Conservation (phyloP, 2,329 filamentous ascomycete species). For the Exophiala alcalophila region DNA sequence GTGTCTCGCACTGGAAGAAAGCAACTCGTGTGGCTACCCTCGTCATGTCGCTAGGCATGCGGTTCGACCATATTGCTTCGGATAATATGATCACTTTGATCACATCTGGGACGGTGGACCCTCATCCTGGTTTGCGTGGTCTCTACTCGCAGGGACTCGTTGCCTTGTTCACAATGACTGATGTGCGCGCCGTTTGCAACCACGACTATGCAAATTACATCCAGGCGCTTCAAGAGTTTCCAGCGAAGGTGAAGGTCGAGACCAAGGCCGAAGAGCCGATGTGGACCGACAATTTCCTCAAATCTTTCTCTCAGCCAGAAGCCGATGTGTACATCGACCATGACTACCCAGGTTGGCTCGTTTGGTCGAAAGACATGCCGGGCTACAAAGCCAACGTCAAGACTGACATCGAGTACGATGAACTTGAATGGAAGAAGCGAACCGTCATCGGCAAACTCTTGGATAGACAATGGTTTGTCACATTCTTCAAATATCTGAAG, state of each 20-base stretch:
- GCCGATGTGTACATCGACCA: conserved; percentile 87
- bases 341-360: conserved; percentile 93
- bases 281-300: conserved; percentile 77
- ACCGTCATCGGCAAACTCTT: conserved; percentile 76
- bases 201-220: conserved; percentile 88
- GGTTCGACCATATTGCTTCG: conserved; percentile 85
- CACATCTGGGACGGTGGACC: conserved; percentile 77
- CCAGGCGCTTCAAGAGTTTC: conserved; percentile 71
- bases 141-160: conserved; percentile 80
- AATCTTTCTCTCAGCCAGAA: conserved; percentile 70
- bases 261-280: conserved; percentile 71
- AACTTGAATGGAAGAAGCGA: conserved; percentile 70
- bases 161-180: conserved; percentile 76
- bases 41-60: conserved; percentile 81
- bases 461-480: conserved; percentile 79
- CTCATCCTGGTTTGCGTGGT: conserved; percentile 78
- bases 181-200: conserved; percentile 78
- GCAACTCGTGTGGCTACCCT: conserved; percentile 86
- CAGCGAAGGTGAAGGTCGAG: conserved; percentile 70
- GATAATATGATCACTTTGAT: conserved; percentile 79
- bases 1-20: conserved; percentile 91
- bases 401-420: conserved; percentile 70
- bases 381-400: conserved; percentile 71
- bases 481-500: conserved; percentile 89
- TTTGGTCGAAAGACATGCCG: conserved; percentile 85